A percentile compares a stretch with the other conserved stretches of the same genome.
Conservation (phyloP, 2,329 filamentous ascomycete genomes). For the Xylariaceae sp. region DNA sequence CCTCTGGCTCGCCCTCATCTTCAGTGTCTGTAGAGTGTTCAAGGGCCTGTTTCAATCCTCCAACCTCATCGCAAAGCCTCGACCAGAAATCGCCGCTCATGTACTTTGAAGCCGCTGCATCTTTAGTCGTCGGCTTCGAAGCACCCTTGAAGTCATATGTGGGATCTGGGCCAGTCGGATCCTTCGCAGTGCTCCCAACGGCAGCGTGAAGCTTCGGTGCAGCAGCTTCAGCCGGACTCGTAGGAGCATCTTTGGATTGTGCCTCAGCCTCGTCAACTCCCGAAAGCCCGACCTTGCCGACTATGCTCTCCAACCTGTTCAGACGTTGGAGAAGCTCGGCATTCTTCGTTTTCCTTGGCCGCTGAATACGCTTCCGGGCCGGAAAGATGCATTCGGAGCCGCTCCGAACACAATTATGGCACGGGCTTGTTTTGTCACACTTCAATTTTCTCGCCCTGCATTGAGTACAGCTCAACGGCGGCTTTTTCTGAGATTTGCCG, state of each 20-base stretch:
- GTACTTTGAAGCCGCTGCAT: slow-evolving; percentile 32
- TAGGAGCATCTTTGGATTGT: slow-evolving; percentile 3
- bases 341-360: slow-evolving; percentile 39
- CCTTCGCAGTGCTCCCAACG: neutral
- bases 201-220: neutral
- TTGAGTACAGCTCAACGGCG: slow-evolving; percentile 51
- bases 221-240: neutral
- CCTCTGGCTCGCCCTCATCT: slow-evolving; percentile 32
- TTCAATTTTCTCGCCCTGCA: slow-evolving; percentile 62
- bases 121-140: slow-evolving; percentile 11
- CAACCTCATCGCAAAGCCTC: slow-evolving; percentile 41
- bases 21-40: slow-evolving; percentile 41
- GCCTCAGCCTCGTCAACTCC: slow-evolving; percentile 15
- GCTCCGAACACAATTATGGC: slow-evolving; percentile 48
- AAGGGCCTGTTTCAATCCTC: slow-evolving; percentile 41
- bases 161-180: neutral
- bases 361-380: slow-evolving; percentile 40
- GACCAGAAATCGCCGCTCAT: slow-evolving; percentile 43
- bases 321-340: slow-evolving; percentile 42
- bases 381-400: slow-evolving; percentile 46
- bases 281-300: slow-evolving; percentile 38
- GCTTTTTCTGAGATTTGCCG: slow-evolving; percentile 24
- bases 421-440: slow-evolving; percentile 55
- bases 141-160: neutral
- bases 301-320: slow-evolving; percentile 42